Evolutionary conservation across 768 basidiomycete species (phyloP).

Genomic region (Tylopilus intermedius): DNA sequence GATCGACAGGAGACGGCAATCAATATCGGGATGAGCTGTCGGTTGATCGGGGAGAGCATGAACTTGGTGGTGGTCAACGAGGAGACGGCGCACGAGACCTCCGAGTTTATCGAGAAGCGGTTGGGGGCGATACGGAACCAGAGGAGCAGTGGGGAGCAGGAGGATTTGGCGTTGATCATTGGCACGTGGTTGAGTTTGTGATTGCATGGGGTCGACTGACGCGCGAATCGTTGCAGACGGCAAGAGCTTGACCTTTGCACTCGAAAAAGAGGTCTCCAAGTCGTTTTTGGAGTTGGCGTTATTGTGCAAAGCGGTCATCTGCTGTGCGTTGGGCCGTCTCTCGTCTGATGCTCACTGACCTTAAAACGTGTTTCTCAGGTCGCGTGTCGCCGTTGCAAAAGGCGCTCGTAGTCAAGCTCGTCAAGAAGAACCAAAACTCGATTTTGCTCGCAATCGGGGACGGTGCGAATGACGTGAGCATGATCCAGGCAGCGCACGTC

Average conservation of each 20-base stretch:
- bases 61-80: constrained; percentile 97
- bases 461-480: constrained; percentile 97
- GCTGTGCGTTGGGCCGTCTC: constrained; percentile 53
- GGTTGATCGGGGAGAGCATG: constrained; percentile 97
- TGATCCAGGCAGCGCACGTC: constrained; percentile 98
- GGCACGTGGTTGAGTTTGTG: constrained; percentile 43
- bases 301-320: constrained; percentile 98
- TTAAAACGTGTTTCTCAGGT: constrained; percentile 34
- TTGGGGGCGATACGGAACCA: constrained; percentile 92
- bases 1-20: constrained; percentile 99
- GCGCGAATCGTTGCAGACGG: constrained; percentile 55
- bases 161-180: constrained; percentile 92
- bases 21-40: constrained; percentile 97
- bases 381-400: constrained; percentile 98
- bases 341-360: not conserved
- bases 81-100: constrained; percentile 71
- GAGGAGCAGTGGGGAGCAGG: constrained; percentile 82
- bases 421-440: constrained; percentile 91
- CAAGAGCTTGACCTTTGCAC: constrained; percentile 86
- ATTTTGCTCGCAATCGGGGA: constrained; percentile 97
- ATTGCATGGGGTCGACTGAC: not conserved
- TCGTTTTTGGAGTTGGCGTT: constrained; percentile 91
- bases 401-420: constrained; percentile 96
- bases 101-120: constrained; percentile 83
- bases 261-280: constrained; percentile 89